Evolutionary conservation across 2,329 filamentous ascomycete species (phyloP).

Genomic region (Stylonectria norvegica): DNA sequence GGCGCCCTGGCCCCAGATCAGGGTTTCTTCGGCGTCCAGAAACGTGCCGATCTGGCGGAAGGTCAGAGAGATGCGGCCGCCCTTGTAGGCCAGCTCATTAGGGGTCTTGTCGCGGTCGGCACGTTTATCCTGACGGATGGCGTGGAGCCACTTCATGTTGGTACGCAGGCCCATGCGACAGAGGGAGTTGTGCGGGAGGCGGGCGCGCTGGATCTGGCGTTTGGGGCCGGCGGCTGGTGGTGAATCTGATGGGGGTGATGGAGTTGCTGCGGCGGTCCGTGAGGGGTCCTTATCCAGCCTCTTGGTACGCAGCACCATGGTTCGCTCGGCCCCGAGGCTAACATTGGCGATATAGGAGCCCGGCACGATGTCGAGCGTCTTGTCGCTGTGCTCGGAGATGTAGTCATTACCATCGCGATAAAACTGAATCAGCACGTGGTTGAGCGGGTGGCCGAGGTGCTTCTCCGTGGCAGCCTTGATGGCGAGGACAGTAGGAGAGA

Average conservation of each 20-base stretch:
- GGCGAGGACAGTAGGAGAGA: constrained; percentile 67
- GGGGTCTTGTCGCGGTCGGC: constrained; percentile 60
- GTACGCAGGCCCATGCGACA: constrained; percentile 77
- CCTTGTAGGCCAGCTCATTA: constrained; percentile 68
- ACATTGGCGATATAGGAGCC: constrained; percentile 87
- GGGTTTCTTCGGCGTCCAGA: constrained; percentile 57
- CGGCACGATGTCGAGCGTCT: constrained; percentile 84
- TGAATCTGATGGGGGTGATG: too few species aligned
- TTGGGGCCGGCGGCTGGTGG: constrained; percentile 14
- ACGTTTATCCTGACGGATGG: constrained; percentile 86
- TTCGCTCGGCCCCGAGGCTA: constrained; percentile 86
- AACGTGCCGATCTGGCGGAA: constrained; percentile 90
- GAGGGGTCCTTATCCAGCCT: constrained; percentile 47
- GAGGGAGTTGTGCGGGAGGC: constrained; percentile 83
- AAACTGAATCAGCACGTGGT: constrained; percentile 89
- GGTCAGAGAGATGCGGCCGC: constrained; percentile 84
- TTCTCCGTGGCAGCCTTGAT: constrained; percentile 69
- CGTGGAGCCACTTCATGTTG: constrained; percentile 86
- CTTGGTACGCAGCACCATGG: constrained; percentile 86
- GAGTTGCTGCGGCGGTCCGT: constrained; percentile 9
- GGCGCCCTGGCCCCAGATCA: constrained; percentile 92
- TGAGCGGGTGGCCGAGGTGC: constrained; percentile 73
- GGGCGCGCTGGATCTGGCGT: constrained; percentile 63
- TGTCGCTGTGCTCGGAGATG: constrained; percentile 96
- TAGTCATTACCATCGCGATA: constrained; percentile 88